Conservation (phyloP, 192 early-diverging fungal species). For the Umbelopsis ramanniana region DNA sequence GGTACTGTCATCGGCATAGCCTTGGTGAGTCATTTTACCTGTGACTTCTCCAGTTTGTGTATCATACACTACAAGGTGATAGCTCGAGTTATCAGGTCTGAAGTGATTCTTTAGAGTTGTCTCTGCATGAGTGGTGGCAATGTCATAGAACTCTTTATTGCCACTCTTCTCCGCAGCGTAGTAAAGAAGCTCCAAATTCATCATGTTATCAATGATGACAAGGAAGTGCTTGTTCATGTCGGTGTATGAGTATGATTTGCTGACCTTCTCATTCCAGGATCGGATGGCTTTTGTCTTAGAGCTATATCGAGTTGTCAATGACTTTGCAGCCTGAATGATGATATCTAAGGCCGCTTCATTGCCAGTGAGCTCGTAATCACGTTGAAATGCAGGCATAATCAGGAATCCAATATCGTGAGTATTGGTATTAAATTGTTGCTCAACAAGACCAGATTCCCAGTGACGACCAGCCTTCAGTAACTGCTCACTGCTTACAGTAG, state of each 20-base stretch:
- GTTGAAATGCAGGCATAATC: slow-evolving; percentile 25
- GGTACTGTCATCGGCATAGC: slow-evolving; percentile 22
- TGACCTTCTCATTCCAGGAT: slow-evolving; percentile 13
- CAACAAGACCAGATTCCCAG: slow-evolving; percentile 17
- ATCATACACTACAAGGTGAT: slow-evolving; percentile 21
- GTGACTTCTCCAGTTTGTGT: slow-evolving; percentile 10
- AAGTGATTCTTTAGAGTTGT: slow-evolving; percentile 22
- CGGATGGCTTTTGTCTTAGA: slow-evolving; percentile 11
- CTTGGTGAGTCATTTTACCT: slow-evolving; percentile 15
- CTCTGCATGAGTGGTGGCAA: slow-evolving; percentile 20
- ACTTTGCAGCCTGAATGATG: slow-evolving; percentile 19
- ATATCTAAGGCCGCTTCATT: slow-evolving; percentile 2
- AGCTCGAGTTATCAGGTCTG: slow-evolving; percentile 16
- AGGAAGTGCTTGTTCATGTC: slow-evolving; percentile 16
- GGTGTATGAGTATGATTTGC: slow-evolving; percentile 14
- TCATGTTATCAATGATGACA: slow-evolving; percentile 22
- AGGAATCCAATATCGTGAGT: slow-evolving; percentile 20
- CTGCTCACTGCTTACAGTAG: slow-evolving; percentile 12
- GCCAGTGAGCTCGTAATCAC: slow-evolving; percentile 21
- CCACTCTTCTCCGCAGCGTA: slow-evolving; percentile 14
- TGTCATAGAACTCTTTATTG: slow-evolving; percentile 16
- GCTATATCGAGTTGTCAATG: slow-evolving; percentile 19
- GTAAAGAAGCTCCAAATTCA: slow-evolving; percentile 20
- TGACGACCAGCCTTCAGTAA: slow-evolving; percentile 7
- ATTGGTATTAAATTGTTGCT: slow-evolving; percentile 20